Evolutionary conservation across 2,329 filamentous ascomycete species (phyloP), one percentile per base, ranked within the genome.

Genomic region (Colletotrichum sansevieriae): DNA sequence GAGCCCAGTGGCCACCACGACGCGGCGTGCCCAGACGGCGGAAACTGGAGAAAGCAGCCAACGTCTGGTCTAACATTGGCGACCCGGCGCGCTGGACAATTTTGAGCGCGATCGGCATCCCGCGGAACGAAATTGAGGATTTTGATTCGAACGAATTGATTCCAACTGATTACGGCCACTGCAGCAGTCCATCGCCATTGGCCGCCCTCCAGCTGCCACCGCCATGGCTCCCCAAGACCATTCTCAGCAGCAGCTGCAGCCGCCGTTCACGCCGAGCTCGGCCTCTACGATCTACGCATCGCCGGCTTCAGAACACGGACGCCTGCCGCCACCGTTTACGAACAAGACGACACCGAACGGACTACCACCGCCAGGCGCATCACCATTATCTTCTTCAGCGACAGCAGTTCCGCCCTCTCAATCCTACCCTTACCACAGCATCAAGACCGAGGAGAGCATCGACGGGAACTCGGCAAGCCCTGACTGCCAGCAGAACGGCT

Each of bases 271-370:
- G 35, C 55, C 63, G 41, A 60, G 20, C 41, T 69, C 66, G 49
- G 46, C 63, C 63, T 62, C 63, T 11, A 44, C 61, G 41, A 49
- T 60, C 47, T 69, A 69, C 47, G 65, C 47, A 29, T 69, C 65
- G 39, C 65, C 65, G 15, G 65, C 54, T 5, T 60, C 65, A 33
- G 63, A 66, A 46, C 29, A 69, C n/a, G 47, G 47, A 4, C 63
- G 55, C 13, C 35, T 69, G 12, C 56, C 44, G 4, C 20, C 61
- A 13, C 18, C 52, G 5, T 7, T 1, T 29, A 29, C 35, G 29
- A 39, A 46, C 22, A 8, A 51, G 13, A 43, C 58, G 7, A 22
- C 58, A 35, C 39, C 41, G 3, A 29, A 18, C 18, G 44, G 8
- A 20, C 44, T 33, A 13, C n/a, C 37, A 20, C 58, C 43, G 12